Conservation (phyloP, 2,329 filamentous ascomycete species). For the Neonectria ditissima region DNA sequence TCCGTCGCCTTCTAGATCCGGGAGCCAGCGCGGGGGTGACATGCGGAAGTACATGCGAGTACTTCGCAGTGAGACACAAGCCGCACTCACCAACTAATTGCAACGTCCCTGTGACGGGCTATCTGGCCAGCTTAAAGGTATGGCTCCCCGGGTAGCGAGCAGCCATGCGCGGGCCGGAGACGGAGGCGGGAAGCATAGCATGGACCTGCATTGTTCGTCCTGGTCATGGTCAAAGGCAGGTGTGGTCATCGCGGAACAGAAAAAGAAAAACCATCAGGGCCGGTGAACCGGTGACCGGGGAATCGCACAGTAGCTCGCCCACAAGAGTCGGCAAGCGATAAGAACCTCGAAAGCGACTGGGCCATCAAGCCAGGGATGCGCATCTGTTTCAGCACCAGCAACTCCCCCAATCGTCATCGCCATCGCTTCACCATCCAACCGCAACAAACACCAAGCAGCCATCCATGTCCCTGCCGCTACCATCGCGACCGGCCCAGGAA, state of each 20-base stretch:
- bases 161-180: constrained; percentile 15
- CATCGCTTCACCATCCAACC: constrained; percentile 1
- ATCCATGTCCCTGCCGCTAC: background rate
- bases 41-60: background rate
- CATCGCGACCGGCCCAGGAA: background rate
- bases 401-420: constrained; percentile 1
- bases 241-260: background rate
- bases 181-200: constrained; percentile 20
- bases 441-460: background rate
- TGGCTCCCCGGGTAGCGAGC: background rate
- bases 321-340: background rate
- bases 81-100: background rate
- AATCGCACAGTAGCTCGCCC: background rate
- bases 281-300: constrained; percentile 20
- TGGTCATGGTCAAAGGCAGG: background rate
- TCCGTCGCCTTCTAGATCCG: constrained; percentile 10
- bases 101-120: background rate
- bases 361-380: background rate
- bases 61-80: background rate
- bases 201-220: constrained; percentile 4
- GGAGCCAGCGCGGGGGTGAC: constrained; percentile 19
- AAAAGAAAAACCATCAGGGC: background rate
- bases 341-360: background rate
- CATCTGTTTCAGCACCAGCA: background rate
- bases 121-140: too few species aligned